phyloP scores from a whole-genome alignment of 352 stramenopile species.

The Paralagenidium karlingii region DNA sequence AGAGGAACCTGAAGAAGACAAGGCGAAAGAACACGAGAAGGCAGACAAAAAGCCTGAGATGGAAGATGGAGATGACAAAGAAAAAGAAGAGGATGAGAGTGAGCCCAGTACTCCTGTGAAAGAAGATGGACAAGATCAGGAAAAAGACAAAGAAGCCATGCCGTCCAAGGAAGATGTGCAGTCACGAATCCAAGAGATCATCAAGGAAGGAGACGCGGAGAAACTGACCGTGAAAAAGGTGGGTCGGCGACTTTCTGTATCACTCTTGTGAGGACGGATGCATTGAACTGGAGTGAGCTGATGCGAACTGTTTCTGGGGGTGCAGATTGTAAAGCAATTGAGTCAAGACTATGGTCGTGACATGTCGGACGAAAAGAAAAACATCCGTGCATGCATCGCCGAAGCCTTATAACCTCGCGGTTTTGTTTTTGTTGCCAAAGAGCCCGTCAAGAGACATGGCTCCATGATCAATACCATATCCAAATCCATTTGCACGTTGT shows the following conservation, averaged over 20 bases:
- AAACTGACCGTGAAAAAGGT: conserved; percentile 81
- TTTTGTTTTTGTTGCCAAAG: too few relatives aligned
- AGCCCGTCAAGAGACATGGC: too few relatives aligned
- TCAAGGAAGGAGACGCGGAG: conserved; percentile 55
- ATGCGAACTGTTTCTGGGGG: not conserved
- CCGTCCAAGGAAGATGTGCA: conserved; percentile 21
- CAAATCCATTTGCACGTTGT: too few relatives aligned
- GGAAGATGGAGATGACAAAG: conserved; percentile 1
- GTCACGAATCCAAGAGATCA: conserved; percentile 67
- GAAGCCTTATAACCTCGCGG: too few relatives aligned
- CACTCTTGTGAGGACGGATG: not conserved
- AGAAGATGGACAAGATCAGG: conserved; percentile 5
- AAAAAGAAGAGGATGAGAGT: too few relatives aligned
- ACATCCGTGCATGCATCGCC: too few relatives aligned
- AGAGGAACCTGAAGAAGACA: conserved; percentile 9
- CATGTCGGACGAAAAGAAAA: conserved; percentile 53
- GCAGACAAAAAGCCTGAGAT: conserved; percentile 11
- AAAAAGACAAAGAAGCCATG: conserved; percentile 6
- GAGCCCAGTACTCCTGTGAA: too few relatives aligned
- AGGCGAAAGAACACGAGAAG: conserved; percentile 5
- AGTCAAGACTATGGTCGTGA: conserved; percentile 53
- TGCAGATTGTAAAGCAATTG: conserved; percentile 58
- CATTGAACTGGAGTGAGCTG: conserved; percentile 2
- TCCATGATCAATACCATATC: too few relatives aligned
- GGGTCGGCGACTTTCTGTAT: not conserved